Evolutionary conservation across 176 grass and related monocot species (phyloP), one percentile per base, ranked within the genome.

Genomic region (Triticum urartu): DNA sequence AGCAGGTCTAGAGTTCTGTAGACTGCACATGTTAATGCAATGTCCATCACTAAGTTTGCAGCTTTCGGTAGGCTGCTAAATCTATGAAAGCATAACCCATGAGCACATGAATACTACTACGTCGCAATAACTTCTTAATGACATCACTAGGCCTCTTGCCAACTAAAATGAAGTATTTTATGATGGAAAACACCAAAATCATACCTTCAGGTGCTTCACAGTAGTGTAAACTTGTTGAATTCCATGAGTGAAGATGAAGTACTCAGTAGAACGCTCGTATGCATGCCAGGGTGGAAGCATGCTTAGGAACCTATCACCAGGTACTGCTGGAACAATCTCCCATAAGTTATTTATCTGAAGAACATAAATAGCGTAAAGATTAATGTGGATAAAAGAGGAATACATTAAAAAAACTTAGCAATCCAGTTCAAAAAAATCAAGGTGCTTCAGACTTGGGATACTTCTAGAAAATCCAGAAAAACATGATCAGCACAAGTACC

Each of bases 281-380:
- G 93, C 91, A 88, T 98, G 96, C 96, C 96, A 98, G 68, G 93
- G 81, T 84, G 96, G 96, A 88, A 98, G 90, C 91, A 98, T 98
- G 79, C 96, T 98, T 84, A 98, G 71, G 74, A 98, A 98, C 66
- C 89, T 94, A 77, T 98, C 96, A 89, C 92, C 93, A 80, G 86
- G 45, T 86, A 85, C 81, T 79, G 93, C 87, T 40, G 96, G 96
- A 32, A 98, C 86, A 79, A 92, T 68, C 2, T 98, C 96, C 96
- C 96, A 98, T 59, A 98, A 87, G 84, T 92, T 98, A 35, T 91
- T 88, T 89, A 98, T 84, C 96, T 98, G 79, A 63, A 86, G 66
- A 75, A 74, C 87, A 87, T 58, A 58, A 45, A 38, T 26, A 69
- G 21, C 10, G 65, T 50, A 90, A 63, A 84, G 66, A 0, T 71